Evolutionary conservation across 1,284 basidiomycete genomes (phyloP).

Genomic region (Calocybe gambosa): DNA sequence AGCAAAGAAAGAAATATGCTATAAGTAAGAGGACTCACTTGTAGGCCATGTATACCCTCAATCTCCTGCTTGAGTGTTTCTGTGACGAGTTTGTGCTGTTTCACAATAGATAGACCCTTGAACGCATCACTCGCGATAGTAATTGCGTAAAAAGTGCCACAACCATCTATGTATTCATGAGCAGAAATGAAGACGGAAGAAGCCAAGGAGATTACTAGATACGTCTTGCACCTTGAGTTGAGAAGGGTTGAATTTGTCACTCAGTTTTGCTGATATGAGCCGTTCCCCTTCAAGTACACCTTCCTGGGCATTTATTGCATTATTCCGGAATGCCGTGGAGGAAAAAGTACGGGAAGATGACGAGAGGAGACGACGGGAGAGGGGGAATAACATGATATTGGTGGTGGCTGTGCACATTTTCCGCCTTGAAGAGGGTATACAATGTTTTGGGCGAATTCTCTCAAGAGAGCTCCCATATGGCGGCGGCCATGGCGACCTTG

Average conservation of each 20-base stretch:
- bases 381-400: slow-evolving; percentile 9
- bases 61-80: slow-evolving; percentile 88
- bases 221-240: slow-evolving; percentile 82
- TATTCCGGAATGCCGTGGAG: background rate
- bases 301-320: slow-evolving; percentile 11
- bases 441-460: slow-evolving; percentile 8
- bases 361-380: slow-evolving; percentile 18
- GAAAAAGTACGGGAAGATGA: background rate
- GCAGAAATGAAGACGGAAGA: background rate
- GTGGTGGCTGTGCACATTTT: background rate
- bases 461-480: slow-evolving; percentile 1
- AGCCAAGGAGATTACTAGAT: slow-evolving; percentile 54
- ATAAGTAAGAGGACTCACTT: slow-evolving; percentile 47
- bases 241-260: slow-evolving; percentile 67
- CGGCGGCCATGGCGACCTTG: slow-evolving; percentile 3
- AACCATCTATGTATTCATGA: slow-evolving; percentile 63
- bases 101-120: slow-evolving; percentile 81
- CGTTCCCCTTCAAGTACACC: slow-evolving; percentile 55
- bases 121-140: slow-evolving; percentile 81
- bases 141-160: slow-evolving; percentile 95
- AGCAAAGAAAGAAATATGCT: background rate
- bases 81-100: slow-evolving; percentile 93
- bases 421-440: background rate
- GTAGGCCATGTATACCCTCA: slow-evolving; percentile 87
- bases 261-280: slow-evolving; percentile 68